Base-by-base conservation (phyloP, 2,329 filamentous ascomycete genomes). In the Neofusicoccum ribis region DNA sequence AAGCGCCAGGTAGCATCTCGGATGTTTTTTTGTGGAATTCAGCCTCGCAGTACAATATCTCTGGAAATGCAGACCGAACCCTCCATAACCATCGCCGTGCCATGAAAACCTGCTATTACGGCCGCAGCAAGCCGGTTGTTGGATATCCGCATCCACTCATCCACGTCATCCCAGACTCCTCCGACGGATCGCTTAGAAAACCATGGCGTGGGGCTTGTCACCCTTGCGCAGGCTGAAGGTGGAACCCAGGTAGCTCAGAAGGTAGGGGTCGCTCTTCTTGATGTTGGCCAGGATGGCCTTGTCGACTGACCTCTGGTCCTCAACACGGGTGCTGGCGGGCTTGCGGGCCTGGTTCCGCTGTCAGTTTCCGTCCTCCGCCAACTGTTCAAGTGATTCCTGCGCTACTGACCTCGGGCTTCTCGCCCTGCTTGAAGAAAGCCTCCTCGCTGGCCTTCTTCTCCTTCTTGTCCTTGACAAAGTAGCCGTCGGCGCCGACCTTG, bases 191-290 rank as follows among this genome's bases (percentile, higher is more conserved):
- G 67, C 69, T 71, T 97, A 99, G 89, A 94, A 99, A 85, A 92
- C 91, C 95, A 99, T 98, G 89, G 96, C 92, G 86, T 99, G 95
- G 85, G 95, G 95, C 90, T 94, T 93, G 88, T 99, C 94, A 80
- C 95, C 95, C 88, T 93, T 97, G 86, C 94, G 91, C 84, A 99
- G 90, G 89, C 91, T 96, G 91, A 99, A 99, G 81, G 90, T 92
- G 83, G 90, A 92, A 80, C 88, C 88, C 77, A 99, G 92, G 89
- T 99, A 99, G 85, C 90, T 92, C 81, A 89, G 84, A 77, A 99
- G 91, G 84, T 94, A 86, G 75, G 93, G 91, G 83, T 96, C 93
- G 54, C 46, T 60, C 90, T 98, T 97, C 91, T 98, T 98, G 88
- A 99, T 95, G 84, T 85, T 91, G 83, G 92, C 88, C 77, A 99